phyloP scores from a whole-genome alignment of 768 basidiomycete genomes.

The Atractiella rhizophila region DNA sequence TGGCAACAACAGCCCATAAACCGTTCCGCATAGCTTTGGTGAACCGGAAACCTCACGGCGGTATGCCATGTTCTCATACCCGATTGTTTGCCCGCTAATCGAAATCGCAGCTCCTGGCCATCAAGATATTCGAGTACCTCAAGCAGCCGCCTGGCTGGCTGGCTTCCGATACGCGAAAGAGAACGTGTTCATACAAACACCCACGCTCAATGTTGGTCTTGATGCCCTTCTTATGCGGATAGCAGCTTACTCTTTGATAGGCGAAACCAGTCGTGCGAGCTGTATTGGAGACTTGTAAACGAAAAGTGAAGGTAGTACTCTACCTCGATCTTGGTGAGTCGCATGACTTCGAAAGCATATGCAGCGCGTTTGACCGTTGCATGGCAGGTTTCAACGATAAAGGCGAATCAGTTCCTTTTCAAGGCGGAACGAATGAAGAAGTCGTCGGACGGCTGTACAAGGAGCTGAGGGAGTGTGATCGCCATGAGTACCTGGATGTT shows the following conservation, averaged over 20 bases:
- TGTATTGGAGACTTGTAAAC: conserved; percentile 34
- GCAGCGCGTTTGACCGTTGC: not conserved
- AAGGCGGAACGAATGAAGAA: conserved; percentile 48
- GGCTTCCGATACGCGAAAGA: conserved; percentile 35
- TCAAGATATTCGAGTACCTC: conserved; percentile 29
- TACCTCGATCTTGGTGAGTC: conserved; percentile 32
- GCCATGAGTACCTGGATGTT: conserved; percentile 29
- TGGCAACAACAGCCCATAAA: conserved; percentile 21
- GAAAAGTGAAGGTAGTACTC: conserved; percentile 36
- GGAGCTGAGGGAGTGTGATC: conserved; percentile 26
- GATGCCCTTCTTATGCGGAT: no score
- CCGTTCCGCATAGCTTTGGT: conserved; percentile 42
- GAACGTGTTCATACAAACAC: conserved; percentile 43
- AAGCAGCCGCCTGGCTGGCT: conserved; percentile 43
- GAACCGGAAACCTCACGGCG: conserved; percentile 36
- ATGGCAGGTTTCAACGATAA: conserved; percentile 31
- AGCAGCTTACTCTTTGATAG: conserved; percentile 46
- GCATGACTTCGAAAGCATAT: not conserved
- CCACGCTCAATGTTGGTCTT: conserved; percentile 47
- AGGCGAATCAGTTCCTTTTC: conserved; percentile 39
- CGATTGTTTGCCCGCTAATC: no score
- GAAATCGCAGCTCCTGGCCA: conserved; percentile 17
- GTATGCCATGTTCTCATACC: no score
- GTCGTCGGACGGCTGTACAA: conserved; percentile 37
- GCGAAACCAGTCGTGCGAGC: conserved; percentile 37